phyloP scores from a whole-genome alignment of 2,329 filamentous ascomycete genomes.

The Stylonectria norvegica region DNA sequence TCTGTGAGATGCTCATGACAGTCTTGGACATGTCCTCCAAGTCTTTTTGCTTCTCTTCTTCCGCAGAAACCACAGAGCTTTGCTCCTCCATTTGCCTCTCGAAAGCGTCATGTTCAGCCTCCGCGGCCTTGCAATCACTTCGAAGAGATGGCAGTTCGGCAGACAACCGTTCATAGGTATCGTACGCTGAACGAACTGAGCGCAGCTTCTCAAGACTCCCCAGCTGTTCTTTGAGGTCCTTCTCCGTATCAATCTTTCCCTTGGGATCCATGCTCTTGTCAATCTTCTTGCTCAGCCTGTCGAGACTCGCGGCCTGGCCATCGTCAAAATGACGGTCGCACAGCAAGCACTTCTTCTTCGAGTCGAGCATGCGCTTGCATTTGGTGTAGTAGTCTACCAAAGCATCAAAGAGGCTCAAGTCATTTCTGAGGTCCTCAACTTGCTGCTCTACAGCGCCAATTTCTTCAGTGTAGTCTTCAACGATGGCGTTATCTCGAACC shows the following conservation, averaged over 20 bases:
- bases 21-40: slow-evolving; percentile 74
- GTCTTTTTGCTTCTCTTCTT: slow-evolving; percentile 64
- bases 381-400: slow-evolving; percentile 69
- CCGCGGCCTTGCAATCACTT: slow-evolving; percentile 58
- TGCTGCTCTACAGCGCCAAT: slow-evolving; percentile 53
- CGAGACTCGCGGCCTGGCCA: slow-evolving; percentile 52
- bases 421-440: slow-evolving; percentile 58
- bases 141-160: slow-evolving; percentile 68
- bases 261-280: slow-evolving; percentile 60
- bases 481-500: slow-evolving; percentile 42
- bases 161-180: slow-evolving; percentile 68
- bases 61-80: slow-evolving; percentile 63
- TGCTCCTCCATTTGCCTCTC: slow-evolving; percentile 62
- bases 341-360: slow-evolving; percentile 70
- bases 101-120: slow-evolving; percentile 58
- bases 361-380: slow-evolving; percentile 62
- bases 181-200: slow-evolving; percentile 64
- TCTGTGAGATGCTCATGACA: slow-evolving; percentile 71
- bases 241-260: slow-evolving; percentile 59
- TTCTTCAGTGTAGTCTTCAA: slow-evolving; percentile 54
- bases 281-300: slow-evolving; percentile 64
- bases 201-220: slow-evolving; percentile 56
- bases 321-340: slow-evolving; percentile 70
- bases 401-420: slow-evolving; percentile 66
- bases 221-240: slow-evolving; percentile 52